Base-by-base conservation (phyloP, 306 rosid species). In the Prunus kanzakura region DNA sequence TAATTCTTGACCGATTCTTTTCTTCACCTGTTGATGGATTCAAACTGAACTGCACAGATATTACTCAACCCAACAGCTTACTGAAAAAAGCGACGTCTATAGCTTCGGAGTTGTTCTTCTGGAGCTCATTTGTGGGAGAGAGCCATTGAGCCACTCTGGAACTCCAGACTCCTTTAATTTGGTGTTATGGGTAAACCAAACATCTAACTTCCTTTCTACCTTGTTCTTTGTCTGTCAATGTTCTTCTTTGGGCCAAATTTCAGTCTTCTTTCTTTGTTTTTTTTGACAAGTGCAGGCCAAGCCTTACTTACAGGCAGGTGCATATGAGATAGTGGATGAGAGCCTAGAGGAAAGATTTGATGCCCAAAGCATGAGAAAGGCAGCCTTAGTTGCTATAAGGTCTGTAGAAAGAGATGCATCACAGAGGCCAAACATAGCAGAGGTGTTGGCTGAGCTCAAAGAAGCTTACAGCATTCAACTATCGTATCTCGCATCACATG, bases 41-140 rank as follows among this genome's bases (percentile, higher is more conserved):
- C 19, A 30, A 23, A 38, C 54, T n/a, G 11, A 57, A 56, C 22
- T 69, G 38, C 35, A 60, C 84, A 93, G 97, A 83, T 93, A 91
- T 51, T 93, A 91, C 76, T 78, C 96, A 30, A 89, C 97, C n/a
- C 97, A 80, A 41, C 98, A 94, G 38, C 78, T 94, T 56, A 94
- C 96, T 0, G 98, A 94, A 88, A 94, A 91, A 79, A 94, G 98
- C 22, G 98, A 94, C 45, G 93, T 94, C 0, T 94, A 94, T 69
- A 94, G 98, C 71, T 91, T 91, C 30, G 98, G 98, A 60, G 97
- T 94, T 20, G 98, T 94, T 79, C 86, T 94, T 67, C 81, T 94
- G 69, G 98, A 94, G 80, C 96, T 94, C 76, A 94, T 94, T 57
- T 94, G 98, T 80, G 98, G 98, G 66, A 77, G 98, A 85, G 96